Conservation (phyloP, 768 basidiomycete species). For the Russula sp. region DNA sequence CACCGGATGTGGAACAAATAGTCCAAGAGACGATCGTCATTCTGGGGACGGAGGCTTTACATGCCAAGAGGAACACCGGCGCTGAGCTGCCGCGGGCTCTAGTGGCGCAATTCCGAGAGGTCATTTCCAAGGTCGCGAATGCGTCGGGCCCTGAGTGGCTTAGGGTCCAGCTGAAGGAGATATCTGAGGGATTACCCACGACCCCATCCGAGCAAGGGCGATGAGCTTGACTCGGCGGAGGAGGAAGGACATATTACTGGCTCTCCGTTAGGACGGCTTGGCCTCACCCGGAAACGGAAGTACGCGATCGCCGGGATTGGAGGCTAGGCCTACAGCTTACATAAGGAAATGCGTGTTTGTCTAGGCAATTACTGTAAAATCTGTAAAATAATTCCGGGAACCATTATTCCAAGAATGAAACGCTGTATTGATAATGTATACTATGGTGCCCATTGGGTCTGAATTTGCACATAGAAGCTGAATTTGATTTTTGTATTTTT, state of each 20-base stretch:
- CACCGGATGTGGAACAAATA: neutral
- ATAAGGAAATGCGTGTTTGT: neutral
- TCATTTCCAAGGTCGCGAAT: neutral
- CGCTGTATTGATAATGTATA: too few species aligned
- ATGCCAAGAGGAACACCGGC: neutral
- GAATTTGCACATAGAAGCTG: too few species aligned
- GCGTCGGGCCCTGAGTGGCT: neutral
- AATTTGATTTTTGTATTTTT: too few species aligned
- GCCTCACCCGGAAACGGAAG: too few species aligned
- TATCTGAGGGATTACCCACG: neutral
- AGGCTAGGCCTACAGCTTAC: neutral
- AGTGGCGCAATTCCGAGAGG: neutral
- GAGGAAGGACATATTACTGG: too few species aligned
- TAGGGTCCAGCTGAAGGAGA: neutral
- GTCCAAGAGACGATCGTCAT: slow-evolving; percentile 1
- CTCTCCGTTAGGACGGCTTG: too few species aligned
- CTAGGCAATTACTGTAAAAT: too few species aligned
- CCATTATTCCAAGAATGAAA: too few species aligned
- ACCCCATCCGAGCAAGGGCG: neutral
- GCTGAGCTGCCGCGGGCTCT: slow-evolving; percentile 5
- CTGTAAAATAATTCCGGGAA: too few species aligned
- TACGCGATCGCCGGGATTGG: too few species aligned
- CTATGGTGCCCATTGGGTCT: too few species aligned
- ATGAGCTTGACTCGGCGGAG: neutral
- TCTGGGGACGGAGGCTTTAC: neutral